These are phyloP conservation scores for Penicillium janthinellum DNA, from an alignment of 2,329 filamentous ascomycete genomes.

Conservation along the genomic window DNA sequence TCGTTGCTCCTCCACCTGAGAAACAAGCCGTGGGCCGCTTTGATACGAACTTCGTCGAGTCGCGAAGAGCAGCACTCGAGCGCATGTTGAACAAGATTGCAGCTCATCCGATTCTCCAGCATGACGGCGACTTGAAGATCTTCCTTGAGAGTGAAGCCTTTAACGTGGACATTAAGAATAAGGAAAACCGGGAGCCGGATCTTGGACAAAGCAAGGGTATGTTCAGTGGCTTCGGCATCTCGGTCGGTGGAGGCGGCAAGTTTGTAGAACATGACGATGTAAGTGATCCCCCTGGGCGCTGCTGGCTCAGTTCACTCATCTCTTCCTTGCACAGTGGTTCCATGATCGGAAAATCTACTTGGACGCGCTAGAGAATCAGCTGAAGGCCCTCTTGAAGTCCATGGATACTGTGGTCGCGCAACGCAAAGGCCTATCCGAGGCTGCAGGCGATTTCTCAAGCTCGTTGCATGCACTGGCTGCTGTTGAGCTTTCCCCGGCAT, in stretches of 20 bases:
- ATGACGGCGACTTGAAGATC: slow-evolving; percentile 90
- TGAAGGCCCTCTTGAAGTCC: slow-evolving; percentile 86
- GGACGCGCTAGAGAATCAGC: slow-evolving; percentile 87
- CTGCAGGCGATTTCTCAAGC: slow-evolving; percentile 87
- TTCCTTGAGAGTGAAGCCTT: slow-evolving; percentile 97
- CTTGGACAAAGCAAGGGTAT: slow-evolving; percentile 91
- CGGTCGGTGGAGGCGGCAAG: slow-evolving; percentile 74
- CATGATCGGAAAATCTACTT: slow-evolving; percentile 94
- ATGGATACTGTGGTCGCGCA: slow-evolving; percentile 92
- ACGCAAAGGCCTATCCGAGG: slow-evolving; percentile 89
- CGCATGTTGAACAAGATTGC: slow-evolving; percentile 98
- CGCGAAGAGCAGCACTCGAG: slow-evolving; percentile 84
- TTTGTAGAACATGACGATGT: slow-evolving; percentile 98
- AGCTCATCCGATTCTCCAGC: slow-evolving; percentile 83
- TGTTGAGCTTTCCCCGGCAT: slow-evolving; percentile 84
- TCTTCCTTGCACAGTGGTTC: slow-evolving; percentile 71
- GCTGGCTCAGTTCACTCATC: slow-evolving; percentile 24
- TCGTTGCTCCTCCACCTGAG: slow-evolving; percentile 93
- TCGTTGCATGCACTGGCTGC: slow-evolving; percentile 90
- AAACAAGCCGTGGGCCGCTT: slow-evolving; percentile 97
- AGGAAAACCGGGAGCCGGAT: slow-evolving; percentile 85
- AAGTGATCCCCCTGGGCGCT: slow-evolving; percentile 40
- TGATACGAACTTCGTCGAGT: slow-evolving; percentile 95
- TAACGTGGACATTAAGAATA: slow-evolving; percentile 96
- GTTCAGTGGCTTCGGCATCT: slow-evolving; percentile 80